phyloP scores from a whole-genome alignment of 106 monocot genomes.

The Acanthochlamys bracteata region DNA sequence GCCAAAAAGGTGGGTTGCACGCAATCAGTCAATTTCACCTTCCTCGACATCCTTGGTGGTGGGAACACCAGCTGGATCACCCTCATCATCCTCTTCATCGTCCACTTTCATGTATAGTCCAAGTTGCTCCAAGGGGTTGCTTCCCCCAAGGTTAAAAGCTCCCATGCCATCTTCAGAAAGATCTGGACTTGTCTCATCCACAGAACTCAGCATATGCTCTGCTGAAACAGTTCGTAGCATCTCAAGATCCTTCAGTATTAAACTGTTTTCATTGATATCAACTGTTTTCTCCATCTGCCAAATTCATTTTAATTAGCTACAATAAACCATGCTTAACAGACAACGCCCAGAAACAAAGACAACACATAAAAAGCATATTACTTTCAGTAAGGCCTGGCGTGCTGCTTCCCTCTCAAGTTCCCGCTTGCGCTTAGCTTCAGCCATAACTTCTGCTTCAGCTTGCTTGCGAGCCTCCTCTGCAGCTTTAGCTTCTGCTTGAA shows the following conservation, averaged over 20 bases:
- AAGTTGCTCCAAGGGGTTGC: constrained; percentile 81
- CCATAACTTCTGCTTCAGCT: constrained; percentile 64
- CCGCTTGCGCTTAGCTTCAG: constrained; percentile 65
- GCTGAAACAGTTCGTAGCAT: constrained; percentile 28
- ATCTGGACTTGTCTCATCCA: constrained; percentile 47
- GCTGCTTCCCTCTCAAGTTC: constrained; percentile 91
- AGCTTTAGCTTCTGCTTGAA: constrained; percentile 85
- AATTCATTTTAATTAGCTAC: neutral
- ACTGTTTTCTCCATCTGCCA: constrained; percentile 86
- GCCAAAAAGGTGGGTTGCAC: too few relatives aligned
- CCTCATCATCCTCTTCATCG: constrained; percentile 80
- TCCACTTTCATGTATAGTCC: constrained; percentile 82
- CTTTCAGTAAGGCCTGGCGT: constrained; percentile 79
- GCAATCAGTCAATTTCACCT: constrained; percentile 57
- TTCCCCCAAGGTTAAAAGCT: constrained; percentile 51
- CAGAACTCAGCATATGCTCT: constrained; percentile 33
- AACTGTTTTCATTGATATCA: constrained; percentile 71
- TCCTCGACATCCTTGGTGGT: constrained; percentile 44
- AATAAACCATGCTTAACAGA: neutral
- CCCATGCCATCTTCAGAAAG: constrained; percentile 38
- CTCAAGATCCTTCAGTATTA: constrained; percentile 70
- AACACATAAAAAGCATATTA: constrained; percentile 5
- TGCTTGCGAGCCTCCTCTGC: constrained; percentile 55
- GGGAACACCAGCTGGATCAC: constrained; percentile 6
- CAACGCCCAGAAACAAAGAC: neutral